Base-by-base conservation (phyloP, 805 yeast species). In the Lipomyces orientalis region DNA sequence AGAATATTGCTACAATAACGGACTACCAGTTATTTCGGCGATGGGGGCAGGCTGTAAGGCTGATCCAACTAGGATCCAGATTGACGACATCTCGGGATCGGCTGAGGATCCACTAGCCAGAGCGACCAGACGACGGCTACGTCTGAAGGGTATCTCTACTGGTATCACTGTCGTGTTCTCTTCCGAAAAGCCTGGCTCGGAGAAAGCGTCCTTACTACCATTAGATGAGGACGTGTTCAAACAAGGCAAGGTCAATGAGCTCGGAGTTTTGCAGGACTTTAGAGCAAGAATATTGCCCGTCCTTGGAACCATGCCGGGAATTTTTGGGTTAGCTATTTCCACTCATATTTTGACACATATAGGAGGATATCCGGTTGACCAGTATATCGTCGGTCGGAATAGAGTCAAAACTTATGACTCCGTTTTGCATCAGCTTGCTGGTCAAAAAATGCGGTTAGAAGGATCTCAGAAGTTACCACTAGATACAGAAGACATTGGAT, bases 21-120 rank as follows among this genome's bases (percentile, higher is more conserved):
- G 83, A 1, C 76, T 94, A 43, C 86, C 85, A n/a, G 90, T 93
- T 39, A 85, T 95, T 52, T 88, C 97, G 4, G 90, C 97, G 0
- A 96, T 96, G 87, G 99, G 99, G 34, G 98, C 99, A 0, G 97
- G 97, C 4, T 90, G 97, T 73, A 95, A 95, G 78, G 89, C 97
- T 62, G 99, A 95, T 76, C 96, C 98, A 12, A 89, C 98, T 2
- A 83, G 98, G 75, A 86, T 95, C 65, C 90, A 92, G 76, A 84
- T 95, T 54, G 93, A 93, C 43, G 99, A 95, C 79, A 87, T 95
- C 63, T 88, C 96, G 43, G 86, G 85, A 62, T 91, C 99, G 0
- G 94, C 90, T 75, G 99, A 95, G 78, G 99, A 95, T 78, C 95
- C 98, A 6, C 82, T 95, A 66, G 91, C 97, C 14, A 86, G 97